Percentiles rank a stretch among this genome's conserved stretches.
These are phyloP conservation scores for Amanita pallidorosea DNA, from an alignment of 768 basidiomycete genomes.

Conservation along the genomic window DNA sequence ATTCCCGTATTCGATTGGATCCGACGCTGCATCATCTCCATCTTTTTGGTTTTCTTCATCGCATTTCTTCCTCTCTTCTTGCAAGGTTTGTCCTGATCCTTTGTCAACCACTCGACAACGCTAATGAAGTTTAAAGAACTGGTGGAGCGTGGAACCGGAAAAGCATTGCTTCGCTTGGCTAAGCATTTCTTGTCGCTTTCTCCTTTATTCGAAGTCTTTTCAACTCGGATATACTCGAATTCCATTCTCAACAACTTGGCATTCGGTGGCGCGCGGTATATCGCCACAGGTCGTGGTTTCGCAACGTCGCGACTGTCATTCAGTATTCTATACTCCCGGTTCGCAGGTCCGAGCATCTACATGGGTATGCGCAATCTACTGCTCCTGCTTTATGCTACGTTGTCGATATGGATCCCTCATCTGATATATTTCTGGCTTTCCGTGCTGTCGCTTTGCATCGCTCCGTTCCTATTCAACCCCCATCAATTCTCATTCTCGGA, in stretches of 20 bases:
- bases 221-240: constrained; percentile 96
- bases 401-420: constrained; percentile 89
- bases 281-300: constrained; percentile 98
- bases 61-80: constrained; percentile 94
- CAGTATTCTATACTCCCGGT: constrained; percentile 94
- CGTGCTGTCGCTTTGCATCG: constrained; percentile 87
- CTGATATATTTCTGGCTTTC: constrained; percentile 99
- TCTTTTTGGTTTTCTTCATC: constrained; percentile 98
- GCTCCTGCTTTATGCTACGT: constrained; percentile 80
- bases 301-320: constrained; percentile 95
- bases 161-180: constrained; percentile 84
- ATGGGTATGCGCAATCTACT: constrained; percentile 94
- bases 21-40: constrained; percentile 90
- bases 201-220: constrained; percentile 97
- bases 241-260: constrained; percentile 94
- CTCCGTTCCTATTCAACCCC: constrained; percentile 99
- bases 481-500: constrained; percentile 97
- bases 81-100: constrained; percentile 48
- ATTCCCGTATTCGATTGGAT: constrained; percentile 98
- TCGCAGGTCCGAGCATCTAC: constrained; percentile 99
- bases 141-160: constrained; percentile 92
- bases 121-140: constrained; percentile 47
- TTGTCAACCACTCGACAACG: neutral
- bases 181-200: constrained; percentile 98
- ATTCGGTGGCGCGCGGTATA: constrained; percentile 97